Conservation (phyloP, 805 yeast species). For the Yamadazyma phyllophila region DNA sequence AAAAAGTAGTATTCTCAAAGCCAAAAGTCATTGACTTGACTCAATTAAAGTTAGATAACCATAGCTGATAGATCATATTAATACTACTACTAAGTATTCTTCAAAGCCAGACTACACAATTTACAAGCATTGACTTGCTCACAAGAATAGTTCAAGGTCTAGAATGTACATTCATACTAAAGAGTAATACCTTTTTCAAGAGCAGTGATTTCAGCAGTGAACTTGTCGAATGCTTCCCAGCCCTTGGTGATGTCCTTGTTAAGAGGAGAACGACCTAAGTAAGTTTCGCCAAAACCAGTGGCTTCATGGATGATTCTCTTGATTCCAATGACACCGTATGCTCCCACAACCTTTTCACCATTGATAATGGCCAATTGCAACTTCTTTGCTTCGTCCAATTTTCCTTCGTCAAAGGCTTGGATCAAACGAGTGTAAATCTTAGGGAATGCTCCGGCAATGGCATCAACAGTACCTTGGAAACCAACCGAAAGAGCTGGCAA, state of each 20-base stretch:
- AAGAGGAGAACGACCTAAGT: constrained; percentile 48
- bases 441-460: constrained; percentile 53
- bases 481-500: constrained; percentile 48
- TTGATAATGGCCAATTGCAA: constrained; percentile 43
- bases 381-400: constrained; percentile 38
- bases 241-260: constrained; percentile 31
- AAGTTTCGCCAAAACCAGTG: constrained; percentile 44
- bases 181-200: constrained; percentile 31
- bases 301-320: constrained; percentile 39
- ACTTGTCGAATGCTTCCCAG: constrained; percentile 30
- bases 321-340: constrained; percentile 46
- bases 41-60: no score
- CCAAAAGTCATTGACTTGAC: no score
- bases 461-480: constrained; percentile 52
- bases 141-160: no score
- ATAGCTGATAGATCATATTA: no score
- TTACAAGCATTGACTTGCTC: no score
- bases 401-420: constrained; percentile 37
- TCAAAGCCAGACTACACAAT: no score
- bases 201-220: constrained; percentile 46
- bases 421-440: constrained; percentile 44
- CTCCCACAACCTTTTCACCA: constrained; percentile 46
- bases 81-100: no score
- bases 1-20: no score
- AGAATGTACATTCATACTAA: no score